Base-by-base conservation (phyloP, 352 stramenopile species). In the Globisporangium apiculatum region DNA sequence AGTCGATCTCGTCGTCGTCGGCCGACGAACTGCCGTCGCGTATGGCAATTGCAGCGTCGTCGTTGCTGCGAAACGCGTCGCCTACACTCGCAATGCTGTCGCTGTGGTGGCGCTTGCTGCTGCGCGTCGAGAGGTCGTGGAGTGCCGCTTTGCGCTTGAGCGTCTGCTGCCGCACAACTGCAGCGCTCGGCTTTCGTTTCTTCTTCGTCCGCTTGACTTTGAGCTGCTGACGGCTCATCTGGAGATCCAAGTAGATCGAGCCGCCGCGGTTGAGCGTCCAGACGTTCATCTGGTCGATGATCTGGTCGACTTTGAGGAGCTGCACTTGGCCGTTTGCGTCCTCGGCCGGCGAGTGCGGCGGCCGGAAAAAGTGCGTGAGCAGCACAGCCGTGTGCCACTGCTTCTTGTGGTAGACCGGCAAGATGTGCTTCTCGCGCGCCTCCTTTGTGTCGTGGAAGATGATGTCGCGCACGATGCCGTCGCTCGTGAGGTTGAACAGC, bases 381-480 rank as follows among this genome's bases (percentile, higher is more conserved):
- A 95, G 57, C 35, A 94, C 86, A 0, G 81, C 83, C 8, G 79
- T 94, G 56, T 94, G 84, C 81, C 83, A 91, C 59, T 89, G 79
- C 46, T 92, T 91, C 57, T 93, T 93, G 65, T 91, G 79, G 52
- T 92, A 91, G 48, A 92, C 78, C 2, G 81, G 83, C 6, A 88
- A 60, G 11, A 95, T 87, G 50, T 92, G 81, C 49, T 91, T 91
- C 62, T 95, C 86, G 0, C 80, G 74, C 4, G 85, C 81, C 49
- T 92, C 83, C 61, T 93, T 95, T 15, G 83, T 90, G 61, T 95
- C 82, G 50, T 89, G 76, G 51, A 95, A 95, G 45, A 95, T 88
- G 5, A 77, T 90, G 38, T 95, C 86, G 18, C 86, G 83, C 49
- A 95, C 83, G 49, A 95, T 91, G 10, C 74, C 71, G 49, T 95